Conservation (phyloP, 164 flowering plant species). For the Annona squamosa region DNA sequence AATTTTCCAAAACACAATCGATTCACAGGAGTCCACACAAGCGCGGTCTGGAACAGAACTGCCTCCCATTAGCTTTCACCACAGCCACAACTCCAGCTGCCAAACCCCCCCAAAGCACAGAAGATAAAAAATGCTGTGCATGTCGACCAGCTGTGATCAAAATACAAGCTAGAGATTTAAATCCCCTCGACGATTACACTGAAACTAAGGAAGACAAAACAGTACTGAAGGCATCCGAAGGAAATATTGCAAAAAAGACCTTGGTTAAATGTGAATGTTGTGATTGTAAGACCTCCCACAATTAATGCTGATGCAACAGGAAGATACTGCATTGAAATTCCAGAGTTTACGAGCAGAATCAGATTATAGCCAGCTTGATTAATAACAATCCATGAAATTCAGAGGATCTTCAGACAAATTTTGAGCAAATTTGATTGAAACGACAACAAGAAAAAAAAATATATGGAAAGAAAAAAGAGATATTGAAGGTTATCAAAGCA, state of each 20-base stretch:
- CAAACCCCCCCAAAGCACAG: conserved; percentile 74
- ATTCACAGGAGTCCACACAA: conserved; percentile 62
- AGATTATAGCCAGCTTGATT: not conserved
- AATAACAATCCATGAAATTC: not conserved
- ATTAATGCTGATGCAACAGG: conserved; percentile 84
- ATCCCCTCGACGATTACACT: not conserved
- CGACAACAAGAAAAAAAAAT: not conserved
- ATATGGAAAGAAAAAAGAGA: not conserved
- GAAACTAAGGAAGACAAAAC: not conserved
- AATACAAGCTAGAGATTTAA: not conserved
- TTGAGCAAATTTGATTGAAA: not conserved
- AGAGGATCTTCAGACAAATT: too few relatives aligned
- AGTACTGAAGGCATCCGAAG: not conserved
- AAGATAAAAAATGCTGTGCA: conserved; percentile 51
- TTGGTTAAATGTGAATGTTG: conserved; percentile 74
- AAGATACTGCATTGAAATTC: conserved; percentile 52
- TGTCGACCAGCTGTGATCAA: conserved; percentile 51
- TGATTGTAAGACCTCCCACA: conserved; percentile 75
- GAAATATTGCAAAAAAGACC: conserved; percentile 27
- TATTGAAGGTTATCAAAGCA: not conserved
- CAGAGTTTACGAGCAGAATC: not conserved
- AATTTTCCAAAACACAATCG: not conserved
- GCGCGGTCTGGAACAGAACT: conserved; percentile 87
- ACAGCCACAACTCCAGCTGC: conserved; percentile 76
- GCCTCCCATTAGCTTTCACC: conserved; percentile 86